Evolutionary conservation across 805 yeast genomes (phyloP), one percentile per base, ranked within the genome.

Genomic region (Alloascoidea hylecoeti): DNA sequence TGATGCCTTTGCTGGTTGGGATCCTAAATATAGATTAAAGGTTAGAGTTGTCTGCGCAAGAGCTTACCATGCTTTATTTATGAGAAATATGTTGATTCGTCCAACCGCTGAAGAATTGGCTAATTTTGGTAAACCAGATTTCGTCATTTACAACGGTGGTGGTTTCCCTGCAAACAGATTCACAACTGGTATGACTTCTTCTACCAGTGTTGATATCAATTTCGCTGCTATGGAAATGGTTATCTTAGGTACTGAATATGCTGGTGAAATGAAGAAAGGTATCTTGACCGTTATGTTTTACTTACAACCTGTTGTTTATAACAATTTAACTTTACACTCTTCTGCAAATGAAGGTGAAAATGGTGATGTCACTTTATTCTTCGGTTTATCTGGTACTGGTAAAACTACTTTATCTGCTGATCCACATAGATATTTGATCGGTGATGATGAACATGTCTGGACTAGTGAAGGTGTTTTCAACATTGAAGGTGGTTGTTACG

Each of bases 361-460:
- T 39, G 78, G 83, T 42, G 98, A 89, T 55, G 95, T 89, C 41
- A 84, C 97, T 17, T 71, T 89, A 53, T 89, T 89, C 75, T 89
- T 89, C 55, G 98, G 98, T 53, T 70, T 89, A 45, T 83, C 95
- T 35, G 98, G 98, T 60, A 89, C 98, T 35, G 98, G 98, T 61
- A 89, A 89, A 70, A 89, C 98, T 48, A 89, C 98, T 14, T 68
- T 89, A 50, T 82, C 95, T 50, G 97, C 97, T 39, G 97, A 89
- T 58, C 95, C 96, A 42, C 69, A 84, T 64, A 80, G 98, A 63
- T 64, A 72, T 58, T 74, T 89, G 59, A 89, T 89, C 57, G 98
- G 98, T 60, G 98, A 89, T 61, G 98, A 89, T 59, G 98, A 89
- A 68, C 98, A 89, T 69, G 89, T 97, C 70, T 89, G 98, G 98